phyloP scores from a whole-genome alignment of 1,284 basidiomycete genomes.

The Sphagnurus paluster region DNA sequence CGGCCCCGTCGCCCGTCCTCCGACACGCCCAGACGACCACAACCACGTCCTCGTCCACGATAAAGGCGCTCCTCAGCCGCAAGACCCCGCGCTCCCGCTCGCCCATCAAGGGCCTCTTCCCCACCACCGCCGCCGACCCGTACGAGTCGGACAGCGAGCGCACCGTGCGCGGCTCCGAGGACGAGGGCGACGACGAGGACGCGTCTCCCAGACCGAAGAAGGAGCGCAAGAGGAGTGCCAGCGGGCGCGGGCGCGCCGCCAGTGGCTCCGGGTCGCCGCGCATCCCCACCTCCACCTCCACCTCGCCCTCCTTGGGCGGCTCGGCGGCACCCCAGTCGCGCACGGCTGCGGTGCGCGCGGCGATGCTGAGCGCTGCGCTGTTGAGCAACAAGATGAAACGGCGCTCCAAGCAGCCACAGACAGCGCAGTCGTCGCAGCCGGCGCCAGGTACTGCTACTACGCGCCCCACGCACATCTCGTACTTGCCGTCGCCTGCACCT shows the following conservation, averaged over 20 bases:
- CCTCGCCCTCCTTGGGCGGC: neutral
- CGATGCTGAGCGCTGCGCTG: too few species aligned
- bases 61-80: slow-evolving; percentile 12
- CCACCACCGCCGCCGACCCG: neutral
- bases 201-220: slow-evolving; percentile 3
- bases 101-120: slow-evolving; percentile 30
- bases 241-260: neutral
- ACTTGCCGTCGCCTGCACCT: slow-evolving; percentile 4
- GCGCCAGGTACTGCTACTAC: too few species aligned
- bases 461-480: too few species aligned
- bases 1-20: slow-evolving; percentile 1
- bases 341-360: neutral
- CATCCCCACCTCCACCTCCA: neutral
- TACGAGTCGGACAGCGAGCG: slow-evolving; percentile 15
- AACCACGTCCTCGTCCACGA: slow-evolving; percentile 5
- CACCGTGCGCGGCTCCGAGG: slow-evolving; percentile 11
- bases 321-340: too few species aligned
- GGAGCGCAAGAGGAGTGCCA: slow-evolving; percentile 8
- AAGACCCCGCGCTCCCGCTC: slow-evolving; percentile 23
- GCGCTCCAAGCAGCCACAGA: too few species aligned
- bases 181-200: slow-evolving; percentile 6
- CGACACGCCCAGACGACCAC: slow-evolving; percentile 6
- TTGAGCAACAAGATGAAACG: too few species aligned
- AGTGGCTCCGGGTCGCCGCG: neutral
- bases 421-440: too few species aligned